These are phyloP conservation scores for Penicillium odoratum DNA, from an alignment of 495 filamentous ascomycete genomes.

Conservation along the genomic window DNA sequence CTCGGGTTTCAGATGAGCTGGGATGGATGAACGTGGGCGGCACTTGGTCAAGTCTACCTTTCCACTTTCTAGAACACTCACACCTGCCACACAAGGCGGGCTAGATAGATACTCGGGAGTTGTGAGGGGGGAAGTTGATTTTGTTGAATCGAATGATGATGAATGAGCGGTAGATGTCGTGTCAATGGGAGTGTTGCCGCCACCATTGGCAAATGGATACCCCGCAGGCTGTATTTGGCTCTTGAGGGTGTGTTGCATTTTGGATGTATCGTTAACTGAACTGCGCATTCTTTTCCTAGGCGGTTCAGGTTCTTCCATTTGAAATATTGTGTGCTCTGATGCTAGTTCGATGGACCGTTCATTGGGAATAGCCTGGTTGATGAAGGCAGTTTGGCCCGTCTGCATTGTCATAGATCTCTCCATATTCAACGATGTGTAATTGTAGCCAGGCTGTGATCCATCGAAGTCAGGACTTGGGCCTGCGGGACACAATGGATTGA, in stretches of 20 bases:
- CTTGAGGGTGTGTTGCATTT: slow-evolving; percentile 4
- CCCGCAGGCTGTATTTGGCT: neutral
- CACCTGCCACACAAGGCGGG: slow-evolving; percentile 13
- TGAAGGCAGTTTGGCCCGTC: slow-evolving; percentile 16
- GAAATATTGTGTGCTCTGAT: neutral
- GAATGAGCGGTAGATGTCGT: slow-evolving; percentile 31
- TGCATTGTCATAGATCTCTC: slow-evolving; percentile 16
- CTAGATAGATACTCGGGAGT: slow-evolving; percentile 19
- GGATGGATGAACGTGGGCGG: slow-evolving; percentile 76
- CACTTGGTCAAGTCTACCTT: slow-evolving; percentile 33
- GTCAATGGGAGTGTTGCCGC: slow-evolving; percentile 28
- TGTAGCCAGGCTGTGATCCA: slow-evolving; percentile 2
- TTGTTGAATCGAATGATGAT: slow-evolving; percentile 25
- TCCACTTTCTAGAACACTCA: slow-evolving; percentile 19
- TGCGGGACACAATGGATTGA: neutral
- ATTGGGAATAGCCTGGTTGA: slow-evolving; percentile 14
- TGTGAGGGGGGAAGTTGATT: slow-evolving; percentile 35
- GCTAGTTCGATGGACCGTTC: slow-evolving; percentile 4
- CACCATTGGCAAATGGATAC: slow-evolving; percentile 19
- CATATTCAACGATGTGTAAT: slow-evolving; percentile 19
- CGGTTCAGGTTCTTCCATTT: slow-evolving; percentile 14
- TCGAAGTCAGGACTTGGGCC: neutral
- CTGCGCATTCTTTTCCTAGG: slow-evolving; percentile 22
- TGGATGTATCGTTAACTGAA: slow-evolving; percentile 11
- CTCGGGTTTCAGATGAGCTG: slow-evolving; percentile 64